Percentiles rank a stretch among this genome's conserved stretches.
Conservation (phyloP, 257 asterid genomes). For the Hygrophila difformis region DNA sequence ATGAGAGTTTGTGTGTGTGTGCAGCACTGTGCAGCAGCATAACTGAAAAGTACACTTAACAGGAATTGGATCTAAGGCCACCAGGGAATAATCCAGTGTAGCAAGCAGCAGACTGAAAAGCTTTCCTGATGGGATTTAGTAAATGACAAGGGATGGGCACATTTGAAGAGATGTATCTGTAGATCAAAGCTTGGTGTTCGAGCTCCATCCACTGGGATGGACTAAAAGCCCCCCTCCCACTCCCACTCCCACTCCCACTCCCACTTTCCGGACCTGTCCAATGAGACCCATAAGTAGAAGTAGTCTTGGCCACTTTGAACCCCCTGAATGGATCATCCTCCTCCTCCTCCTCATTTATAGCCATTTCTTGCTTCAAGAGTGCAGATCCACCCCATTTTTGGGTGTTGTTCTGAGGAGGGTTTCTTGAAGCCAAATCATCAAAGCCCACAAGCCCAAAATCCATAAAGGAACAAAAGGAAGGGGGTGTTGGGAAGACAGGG, state of each 20-base stretch:
- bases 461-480: conserved; percentile 23
- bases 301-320: conserved; percentile 37
- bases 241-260: conserved; percentile 35
- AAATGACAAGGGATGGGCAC: conserved; percentile 66
- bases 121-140: conserved; percentile 62
- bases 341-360: conserved; percentile 40
- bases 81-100: conserved; percentile 23
- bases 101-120: conserved; percentile 54
- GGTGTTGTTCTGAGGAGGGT: conserved; percentile 17
- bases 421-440: conserved; percentile 27
- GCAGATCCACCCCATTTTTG: conserved; percentile 59
- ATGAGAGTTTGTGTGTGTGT: too few species aligned
- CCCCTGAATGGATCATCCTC: too few species aligned
- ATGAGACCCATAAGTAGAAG: conserved; percentile 20
- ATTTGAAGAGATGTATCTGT: conserved; percentile 59
- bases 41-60: conserved; percentile 33
- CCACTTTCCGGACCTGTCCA: conserved; percentile 39
- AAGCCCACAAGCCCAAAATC: conserved; percentile 55
- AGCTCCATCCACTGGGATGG: conserved; percentile 77
- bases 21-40: too few species aligned
- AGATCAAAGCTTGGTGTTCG: conserved; percentile 83
- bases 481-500: too few species aligned
- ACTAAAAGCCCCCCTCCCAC: conserved; percentile 55
- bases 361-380: conserved; percentile 45
- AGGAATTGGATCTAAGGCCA: conserved; percentile 45